Evolutionary conservation across 2,329 filamentous ascomycete species (phyloP).

Genomic region (Phialemonium atrogriseum): DNA sequence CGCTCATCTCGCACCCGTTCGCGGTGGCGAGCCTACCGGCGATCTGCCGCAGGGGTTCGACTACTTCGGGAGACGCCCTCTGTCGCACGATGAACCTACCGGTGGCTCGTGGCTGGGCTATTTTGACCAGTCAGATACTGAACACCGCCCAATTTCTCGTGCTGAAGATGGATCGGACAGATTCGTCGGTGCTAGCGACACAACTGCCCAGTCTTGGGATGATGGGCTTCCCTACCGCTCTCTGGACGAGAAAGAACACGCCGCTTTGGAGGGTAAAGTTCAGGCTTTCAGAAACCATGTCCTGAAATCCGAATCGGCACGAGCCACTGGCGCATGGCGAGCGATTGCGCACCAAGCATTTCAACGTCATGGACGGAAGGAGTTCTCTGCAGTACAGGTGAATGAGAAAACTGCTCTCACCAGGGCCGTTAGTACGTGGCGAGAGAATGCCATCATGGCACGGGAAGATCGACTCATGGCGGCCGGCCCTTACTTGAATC

Average conservation of each 20-base stretch:
- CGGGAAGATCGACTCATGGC: constrained; percentile 2
- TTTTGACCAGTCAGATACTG: no score
- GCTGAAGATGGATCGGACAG: constrained; percentile 13
- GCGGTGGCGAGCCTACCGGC: no score
- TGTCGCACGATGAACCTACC: no score
- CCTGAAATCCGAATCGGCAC: constrained; percentile 9
- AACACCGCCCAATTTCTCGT: no score
- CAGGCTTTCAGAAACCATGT: not conserved
- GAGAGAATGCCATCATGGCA: not conserved
- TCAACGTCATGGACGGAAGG: no score
- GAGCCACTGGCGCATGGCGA: no score
- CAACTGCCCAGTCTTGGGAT: constrained; percentile 14
- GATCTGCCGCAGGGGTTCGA: no score
- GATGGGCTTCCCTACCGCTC: constrained; percentile 6
- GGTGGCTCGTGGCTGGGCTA: no score
- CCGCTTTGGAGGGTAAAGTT: constrained; percentile 14
- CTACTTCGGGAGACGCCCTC: no score
- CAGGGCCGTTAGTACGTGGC: not conserved
- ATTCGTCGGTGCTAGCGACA: constrained; percentile 15
- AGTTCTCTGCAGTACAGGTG: no score
- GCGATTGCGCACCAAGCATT: no score
- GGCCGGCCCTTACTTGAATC: constrained; percentile 1
- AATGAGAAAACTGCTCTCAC: not conserved
- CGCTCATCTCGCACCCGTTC: no score
- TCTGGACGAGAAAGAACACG: constrained; percentile 11